Evolutionary conservation across 805 yeast species (phyloP), one percentile per base, ranked within the genome.

Genomic region (Saccharomycopsis malanga): DNA sequence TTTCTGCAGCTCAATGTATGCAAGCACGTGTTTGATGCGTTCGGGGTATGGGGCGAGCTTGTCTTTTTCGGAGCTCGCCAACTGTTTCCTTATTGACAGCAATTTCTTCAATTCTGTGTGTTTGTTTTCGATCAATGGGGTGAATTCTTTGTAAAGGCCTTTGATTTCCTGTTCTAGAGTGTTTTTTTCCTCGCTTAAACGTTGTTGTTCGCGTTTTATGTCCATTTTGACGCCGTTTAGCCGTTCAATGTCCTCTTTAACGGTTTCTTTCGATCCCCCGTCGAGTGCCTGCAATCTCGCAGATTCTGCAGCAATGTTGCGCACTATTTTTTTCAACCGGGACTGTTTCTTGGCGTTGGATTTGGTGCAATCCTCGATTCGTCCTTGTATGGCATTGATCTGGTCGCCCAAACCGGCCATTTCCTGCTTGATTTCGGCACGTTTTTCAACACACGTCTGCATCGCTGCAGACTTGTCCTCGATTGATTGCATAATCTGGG

Each of bases 41-140:
- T 52, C 52, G 5, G 81, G 83, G 69, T 78, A 82, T 1, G 80
- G 74, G 10, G 71, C 68, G 38, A 67, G 64, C 54, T 53, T 44
- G 45, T 40, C 38, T 22, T 23, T 44, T 39, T 42, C 37, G 38
- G 45, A 25, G 49, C 57, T 37, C 52, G 37, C 2, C 27, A 39
- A 32, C 22, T 30, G 30, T 54, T 41, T 24, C 5, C 35, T 41
- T 25, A 21, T 46, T 25, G 37, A 44, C 37, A 12, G 45, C 49
- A 34, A 58, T 22, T 27, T 58, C 14, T 36, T 34, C 12, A 43
- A 17, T 37, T 43, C 46, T 14, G 20, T 15, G 4, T 9, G 18
- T 12, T 24, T 21, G 12, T 23, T 15, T 6, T 9, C 17, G 15
- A 9, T 10, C 45, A 50, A 34, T 55, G 59, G 32, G 32, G 4